Evolutionary conservation across 2,329 filamentous ascomycete species (phyloP).

Genomic region (Neofusicoccum cordaticola): DNA sequence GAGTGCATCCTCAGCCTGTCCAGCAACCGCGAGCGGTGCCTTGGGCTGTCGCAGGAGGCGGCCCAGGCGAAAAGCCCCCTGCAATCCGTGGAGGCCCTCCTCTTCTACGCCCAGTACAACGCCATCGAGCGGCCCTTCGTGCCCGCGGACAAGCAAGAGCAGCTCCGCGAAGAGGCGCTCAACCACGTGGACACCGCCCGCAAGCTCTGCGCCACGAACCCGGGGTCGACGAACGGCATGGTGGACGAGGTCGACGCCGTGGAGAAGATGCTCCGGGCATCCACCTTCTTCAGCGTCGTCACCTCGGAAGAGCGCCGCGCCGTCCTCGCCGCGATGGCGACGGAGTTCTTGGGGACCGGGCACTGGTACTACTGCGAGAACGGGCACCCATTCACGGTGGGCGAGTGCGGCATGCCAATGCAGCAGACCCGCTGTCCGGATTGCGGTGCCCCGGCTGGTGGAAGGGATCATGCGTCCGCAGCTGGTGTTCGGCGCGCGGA

Average conservation of each 20-base stretch:
- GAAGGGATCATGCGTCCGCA: constrained; percentile 49
- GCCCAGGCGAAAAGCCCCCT: constrained; percentile 33
- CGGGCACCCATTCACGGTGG: constrained; percentile 60
- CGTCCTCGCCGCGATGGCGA: constrained; percentile 43
- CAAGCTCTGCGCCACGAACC: neutral
- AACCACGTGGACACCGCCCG: neutral
- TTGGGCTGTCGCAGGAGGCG: constrained; percentile 41
- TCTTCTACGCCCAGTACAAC: constrained; percentile 51
- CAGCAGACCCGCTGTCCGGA: constrained; percentile 60
- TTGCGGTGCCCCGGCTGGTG: constrained; percentile 59
- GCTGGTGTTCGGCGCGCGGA: constrained; percentile 52
- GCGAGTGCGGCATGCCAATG: constrained; percentile 67
- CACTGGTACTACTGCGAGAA: constrained; percentile 63
- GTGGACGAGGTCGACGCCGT: constrained; percentile 44
- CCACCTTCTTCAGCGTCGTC: constrained; percentile 2
- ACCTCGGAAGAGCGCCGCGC: constrained; percentile 17
- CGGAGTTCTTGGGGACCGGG: constrained; percentile 45
- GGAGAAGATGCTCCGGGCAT: constrained; percentile 27
- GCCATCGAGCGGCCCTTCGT: constrained; percentile 38
- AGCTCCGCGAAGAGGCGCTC: constrained; percentile 20
- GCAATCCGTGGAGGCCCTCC: constrained; percentile 50
- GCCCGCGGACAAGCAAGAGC: neutral
- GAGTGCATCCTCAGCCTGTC: constrained; percentile 31
- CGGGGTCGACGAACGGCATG: constrained; percentile 23
- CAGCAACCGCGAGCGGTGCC: constrained; percentile 40